Evolutionary conservation across 352 stramenopile genomes (phyloP).

Genomic region (Pythium volutum): DNA sequence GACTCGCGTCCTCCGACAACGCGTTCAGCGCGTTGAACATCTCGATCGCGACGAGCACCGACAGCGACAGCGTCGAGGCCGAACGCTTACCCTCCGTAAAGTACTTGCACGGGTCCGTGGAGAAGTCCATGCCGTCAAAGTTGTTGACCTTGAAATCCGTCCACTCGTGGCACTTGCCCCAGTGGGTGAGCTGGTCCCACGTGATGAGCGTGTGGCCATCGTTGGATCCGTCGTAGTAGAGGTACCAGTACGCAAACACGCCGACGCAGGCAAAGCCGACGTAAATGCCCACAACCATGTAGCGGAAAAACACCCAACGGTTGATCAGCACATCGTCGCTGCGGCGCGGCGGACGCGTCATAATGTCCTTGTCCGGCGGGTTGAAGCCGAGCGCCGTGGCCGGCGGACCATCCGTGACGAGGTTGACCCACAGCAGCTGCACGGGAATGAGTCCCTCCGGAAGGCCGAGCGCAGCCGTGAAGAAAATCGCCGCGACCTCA

Average conservation of each 20-base stretch:
- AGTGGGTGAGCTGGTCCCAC: constrained; percentile 88
- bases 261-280: constrained; percentile 90
- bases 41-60: constrained; percentile 93
- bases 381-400: constrained; percentile 99
- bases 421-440: constrained; percentile 99
- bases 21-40: constrained; percentile 96
- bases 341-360: constrained; percentile 94
- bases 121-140: constrained; percentile 89
- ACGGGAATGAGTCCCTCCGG: constrained; percentile 98
- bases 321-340: constrained; percentile 98
- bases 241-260: constrained; percentile 94
- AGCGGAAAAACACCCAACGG: constrained; percentile 96
- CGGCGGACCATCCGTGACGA: constrained; percentile 98
- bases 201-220: constrained; percentile 90
- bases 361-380: constrained; percentile 96
- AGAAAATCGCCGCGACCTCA: constrained; percentile 98
- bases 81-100: constrained; percentile 91
- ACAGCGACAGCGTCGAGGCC: constrained; percentile 92
- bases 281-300: constrained; percentile 96
- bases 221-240: constrained; percentile 89
- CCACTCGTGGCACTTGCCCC: constrained; percentile 90
- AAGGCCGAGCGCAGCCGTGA: constrained; percentile 94
- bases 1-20: constrained; percentile 89
- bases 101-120: constrained; percentile 89
- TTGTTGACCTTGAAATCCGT: constrained; percentile 91